Evolutionary conservation across 163 green algal species (phyloP).

Genomic region (Chloromonas sp.): DNA sequence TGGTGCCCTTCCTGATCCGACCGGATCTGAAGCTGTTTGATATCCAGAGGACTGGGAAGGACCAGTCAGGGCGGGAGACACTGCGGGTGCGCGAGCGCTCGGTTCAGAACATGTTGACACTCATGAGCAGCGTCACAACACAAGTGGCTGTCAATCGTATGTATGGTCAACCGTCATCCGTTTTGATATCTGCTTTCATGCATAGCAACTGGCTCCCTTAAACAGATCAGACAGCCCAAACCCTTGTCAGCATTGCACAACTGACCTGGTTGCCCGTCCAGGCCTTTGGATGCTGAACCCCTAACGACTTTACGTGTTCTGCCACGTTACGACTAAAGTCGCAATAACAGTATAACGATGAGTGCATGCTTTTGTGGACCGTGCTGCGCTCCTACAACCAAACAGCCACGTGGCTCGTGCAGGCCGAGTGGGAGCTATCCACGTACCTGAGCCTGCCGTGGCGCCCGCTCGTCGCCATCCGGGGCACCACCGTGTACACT

Average conservation of each 20-base stretch:
- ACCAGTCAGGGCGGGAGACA: constrained; percentile 13
- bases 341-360: too few species aligned
- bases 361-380: neutral
- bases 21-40: constrained; percentile 18
- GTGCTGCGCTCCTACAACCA: neutral
- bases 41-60: neutral
- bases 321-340: too few species aligned
- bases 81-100: constrained; percentile 7
- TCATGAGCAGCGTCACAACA: too few species aligned
- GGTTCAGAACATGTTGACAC: neutral
- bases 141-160: neutral
- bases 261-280: too few species aligned
- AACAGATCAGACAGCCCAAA: too few species aligned
- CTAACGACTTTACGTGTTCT: too few species aligned
- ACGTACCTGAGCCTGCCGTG: constrained; percentile 33
- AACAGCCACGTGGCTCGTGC: neutral
- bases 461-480: constrained; percentile 24
- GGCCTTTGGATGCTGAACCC: too few species aligned
- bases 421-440: constrained; percentile 31
- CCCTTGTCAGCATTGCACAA: too few species aligned
- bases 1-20: constrained; percentile 32
- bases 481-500: constrained; percentile 35
- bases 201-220: too few species aligned
- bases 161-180: neutral
- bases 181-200: neutral